Percentiles rank a stretch among this genome's conserved stretches.
phyloP scores from a whole-genome alignment of 2,329 filamentous ascomycete species.

The Keithomyces neogunnii region DNA sequence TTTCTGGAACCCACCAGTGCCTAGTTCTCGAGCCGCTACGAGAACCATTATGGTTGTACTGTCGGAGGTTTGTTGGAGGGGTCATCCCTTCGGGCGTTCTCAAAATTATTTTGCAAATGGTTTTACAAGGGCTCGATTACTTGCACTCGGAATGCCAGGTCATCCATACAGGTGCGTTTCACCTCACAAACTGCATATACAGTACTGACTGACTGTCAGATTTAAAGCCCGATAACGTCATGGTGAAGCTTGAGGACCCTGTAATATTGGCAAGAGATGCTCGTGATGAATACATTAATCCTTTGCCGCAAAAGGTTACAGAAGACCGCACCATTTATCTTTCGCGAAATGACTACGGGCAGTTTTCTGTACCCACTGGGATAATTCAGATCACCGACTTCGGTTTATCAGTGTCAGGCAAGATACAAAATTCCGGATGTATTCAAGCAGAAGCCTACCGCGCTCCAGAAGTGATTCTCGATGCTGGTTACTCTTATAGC shows the following conservation, averaged over 20 bases:
- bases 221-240: constrained; percentile 15
- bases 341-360: constrained; percentile 14
- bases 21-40: constrained; percentile 14
- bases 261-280: constrained; percentile 11
- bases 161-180: constrained; percentile 13
- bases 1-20: constrained; percentile 9
- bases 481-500: constrained; percentile 11
- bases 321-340: constrained; percentile 13
- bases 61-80: constrained; percentile 10
- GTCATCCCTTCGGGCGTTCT: constrained; percentile 12
- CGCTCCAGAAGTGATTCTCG: constrained; percentile 14
- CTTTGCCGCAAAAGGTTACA: constrained; percentile 12
- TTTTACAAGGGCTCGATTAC: constrained; percentile 14
- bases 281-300: constrained; percentile 12
- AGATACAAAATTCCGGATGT: constrained; percentile 4
- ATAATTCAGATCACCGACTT: constrained; percentile 14
- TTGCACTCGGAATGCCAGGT: constrained; percentile 14
- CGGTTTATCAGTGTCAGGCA: constrained; percentile 8
- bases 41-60: constrained; percentile 17
- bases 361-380: constrained; percentile 9
- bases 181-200: not conserved
- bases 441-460: constrained; percentile 13
- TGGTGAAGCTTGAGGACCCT: constrained; percentile 12
- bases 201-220: constrained; percentile 5
- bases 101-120: constrained; percentile 15